Base-by-base conservation (phyloP, 164 flowering plant genomes). In the Kingdonia uniflora region DNA sequence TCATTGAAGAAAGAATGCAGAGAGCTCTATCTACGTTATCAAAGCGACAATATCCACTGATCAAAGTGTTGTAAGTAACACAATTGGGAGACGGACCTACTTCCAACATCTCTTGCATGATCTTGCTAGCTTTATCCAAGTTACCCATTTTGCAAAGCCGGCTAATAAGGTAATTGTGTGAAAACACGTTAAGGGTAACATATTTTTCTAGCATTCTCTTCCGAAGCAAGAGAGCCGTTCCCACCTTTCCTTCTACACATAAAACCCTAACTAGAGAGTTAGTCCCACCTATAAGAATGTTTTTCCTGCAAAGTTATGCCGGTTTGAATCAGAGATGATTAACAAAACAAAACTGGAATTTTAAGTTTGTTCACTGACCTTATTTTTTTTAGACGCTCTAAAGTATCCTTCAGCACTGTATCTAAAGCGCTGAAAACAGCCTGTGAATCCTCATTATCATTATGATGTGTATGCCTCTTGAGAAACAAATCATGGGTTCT, bases 141-240 rank as follows among this genome's bases (percentile, higher is more conserved):
- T 70, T 49, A 45, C 92, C 82, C 39, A 14, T 49, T 67, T 71
- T 79, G 65, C 89, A 84, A 39, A 87, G 72, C 23, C 73, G 82
- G 66, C 71, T 77, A 38, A 87, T 40, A 22, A 87, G 70, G 69
- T 74, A 62, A 65, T 87, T 87, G 61, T 82, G 80, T 40, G 88
- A 68, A 51, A 75, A 26, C 23, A 84, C 69, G 64, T 79, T 82
- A 19, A 72, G 80, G 62, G 72, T 39, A 33, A 64, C 42, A 59
- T 68, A 63, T 40, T 75, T 68, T 40, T 60, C 52, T 17, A 77
- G 57, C 78, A 79, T 56, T 55, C 64, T 74, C 38, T 65, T 61
- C 55, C 76, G 67, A 49, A 87, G 72, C 38, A 60, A 67, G 16
- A 82, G 50, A 55, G 92, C 92, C 51, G 71, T 72, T 52, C 72